A percentile compares a stretch with the other conserved stretches of the same genome.
phyloP scores from a whole-genome alignment of 2,329 filamentous ascomycete genomes.

The Ilyonectria destructans region DNA sequence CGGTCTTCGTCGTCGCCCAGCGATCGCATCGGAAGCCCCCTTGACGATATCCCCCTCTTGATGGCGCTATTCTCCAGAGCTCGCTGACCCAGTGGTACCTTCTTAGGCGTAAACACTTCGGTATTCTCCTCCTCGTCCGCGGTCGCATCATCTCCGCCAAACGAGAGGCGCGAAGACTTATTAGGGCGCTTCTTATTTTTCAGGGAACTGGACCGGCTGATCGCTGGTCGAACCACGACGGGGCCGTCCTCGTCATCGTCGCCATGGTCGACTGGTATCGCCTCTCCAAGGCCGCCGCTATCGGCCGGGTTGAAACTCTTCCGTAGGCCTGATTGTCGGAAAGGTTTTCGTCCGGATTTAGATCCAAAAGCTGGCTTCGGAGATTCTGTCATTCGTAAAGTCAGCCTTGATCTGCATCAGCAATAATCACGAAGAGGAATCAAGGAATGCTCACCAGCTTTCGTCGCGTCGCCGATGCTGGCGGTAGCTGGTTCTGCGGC shows the following conservation, averaged over 20 bases:
- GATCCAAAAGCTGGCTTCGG: slow-evolving; percentile 58
- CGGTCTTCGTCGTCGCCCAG: slow-evolving; percentile 76
- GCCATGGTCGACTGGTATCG: slow-evolving; percentile 51
- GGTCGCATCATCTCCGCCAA: slow-evolving; percentile 73
- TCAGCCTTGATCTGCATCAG: slow-evolving; percentile 58
- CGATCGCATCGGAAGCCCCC: slow-evolving; percentile 70
- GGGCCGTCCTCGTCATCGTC: slow-evolving; percentile 64
- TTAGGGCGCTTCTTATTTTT: slow-evolving; percentile 77
- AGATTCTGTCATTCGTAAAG: slow-evolving; percentile 49
- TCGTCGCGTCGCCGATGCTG: slow-evolving; percentile 47
- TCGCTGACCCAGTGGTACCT: slow-evolving; percentile 75
- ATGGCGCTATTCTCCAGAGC: slow-evolving; percentile 78
- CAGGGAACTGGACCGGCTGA: slow-evolving; percentile 64
- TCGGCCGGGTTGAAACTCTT: slow-evolving; percentile 69
- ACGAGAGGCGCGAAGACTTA: slow-evolving; percentile 79
- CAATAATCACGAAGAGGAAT: slow-evolving; percentile 45
- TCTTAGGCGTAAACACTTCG: slow-evolving; percentile 76
- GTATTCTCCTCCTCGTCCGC: slow-evolving; percentile 66
- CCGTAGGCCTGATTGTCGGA: slow-evolving; percentile 73
- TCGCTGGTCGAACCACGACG: slow-evolving; percentile 65
- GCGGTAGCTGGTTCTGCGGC: slow-evolving; percentile 35
- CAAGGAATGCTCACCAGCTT: slow-evolving; percentile 57
- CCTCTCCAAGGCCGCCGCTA: slow-evolving; percentile 48
- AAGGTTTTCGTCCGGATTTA: slow-evolving; percentile 67
- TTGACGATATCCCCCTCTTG: slow-evolving; percentile 67